Conservation (phyloP, 2,329 filamentous ascomycete species). For the Ophiostoma pallidulum region DNA sequence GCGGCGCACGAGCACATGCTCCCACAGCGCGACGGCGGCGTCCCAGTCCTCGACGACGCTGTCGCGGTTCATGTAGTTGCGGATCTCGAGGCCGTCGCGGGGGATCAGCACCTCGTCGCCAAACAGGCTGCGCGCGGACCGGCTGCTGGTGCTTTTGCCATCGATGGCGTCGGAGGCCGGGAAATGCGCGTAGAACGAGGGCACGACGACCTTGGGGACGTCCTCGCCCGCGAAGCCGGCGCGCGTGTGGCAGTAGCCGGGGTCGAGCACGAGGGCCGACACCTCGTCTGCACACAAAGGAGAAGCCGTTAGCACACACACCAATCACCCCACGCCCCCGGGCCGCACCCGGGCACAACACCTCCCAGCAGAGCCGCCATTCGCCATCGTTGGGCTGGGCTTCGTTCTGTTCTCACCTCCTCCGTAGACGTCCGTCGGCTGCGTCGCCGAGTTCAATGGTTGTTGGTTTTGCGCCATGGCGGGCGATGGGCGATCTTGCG, state of each 20-base stretch:
- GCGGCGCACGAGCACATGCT: slow-evolving; percentile 80
- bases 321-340: neutral
- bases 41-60: slow-evolving; percentile 97
- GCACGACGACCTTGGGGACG: slow-evolving; percentile 84
- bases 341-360: neutral
- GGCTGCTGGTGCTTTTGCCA: slow-evolving; percentile 32
- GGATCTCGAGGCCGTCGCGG: slow-evolving; percentile 65
- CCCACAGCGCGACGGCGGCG: slow-evolving; percentile 78
- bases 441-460: slow-evolving; percentile 42
- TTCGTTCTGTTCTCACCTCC: slow-evolving; percentile 38
- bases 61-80: slow-evolving; percentile 85
- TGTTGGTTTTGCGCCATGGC: slow-evolving; percentile 45
- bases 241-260: slow-evolving; percentile 82
- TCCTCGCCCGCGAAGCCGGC: slow-evolving; percentile 98
- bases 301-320: neutral
- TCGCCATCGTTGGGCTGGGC: no score
- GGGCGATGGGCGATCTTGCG: neutral
- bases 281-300: slow-evolving; percentile 66
- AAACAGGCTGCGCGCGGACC: slow-evolving; percentile 54
- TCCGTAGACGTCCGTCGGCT: slow-evolving; percentile 54
- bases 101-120: slow-evolving; percentile 87
- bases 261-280: slow-evolving; percentile 90
- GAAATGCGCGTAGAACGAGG: slow-evolving; percentile 72
- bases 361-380: no score
- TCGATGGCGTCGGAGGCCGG: slow-evolving; percentile 10